These are phyloP conservation scores for Trichoderma sp. DNA, from an alignment of 2,329 filamentous ascomycete species.

Conservation along the genomic window DNA sequence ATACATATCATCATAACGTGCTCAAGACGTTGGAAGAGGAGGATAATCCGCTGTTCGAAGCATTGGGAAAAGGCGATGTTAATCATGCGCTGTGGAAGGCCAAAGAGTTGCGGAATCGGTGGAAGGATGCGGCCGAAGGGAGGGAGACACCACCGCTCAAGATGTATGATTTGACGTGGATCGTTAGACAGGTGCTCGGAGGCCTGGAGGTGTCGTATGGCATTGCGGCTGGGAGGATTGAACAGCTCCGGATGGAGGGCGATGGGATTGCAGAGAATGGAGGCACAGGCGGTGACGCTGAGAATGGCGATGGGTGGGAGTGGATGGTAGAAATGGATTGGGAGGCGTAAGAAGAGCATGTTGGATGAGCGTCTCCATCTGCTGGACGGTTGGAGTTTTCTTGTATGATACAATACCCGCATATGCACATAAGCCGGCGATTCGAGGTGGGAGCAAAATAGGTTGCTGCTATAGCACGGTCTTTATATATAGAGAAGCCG, in stretches of 20 bases:
- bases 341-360: conserved; percentile 30
- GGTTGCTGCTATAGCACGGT: background rate
- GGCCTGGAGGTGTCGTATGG: conserved; percentile 61
- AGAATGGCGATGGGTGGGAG: conserved; percentile 36
- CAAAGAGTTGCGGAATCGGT: conserved; percentile 70
- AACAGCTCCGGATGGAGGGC: conserved; percentile 41
- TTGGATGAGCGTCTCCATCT: background rate
- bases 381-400: background rate
- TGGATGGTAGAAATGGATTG: conserved; percentile 47
- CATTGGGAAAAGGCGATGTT: conserved; percentile 58
- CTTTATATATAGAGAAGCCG: background rate
- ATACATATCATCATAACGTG: conserved; percentile 71
- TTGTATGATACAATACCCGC: background rate
- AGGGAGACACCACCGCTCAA: conserved; percentile 46
- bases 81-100: conserved; percentile 61
- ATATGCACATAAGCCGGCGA: background rate
- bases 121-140: conserved; percentile 66
- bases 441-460: background rate
- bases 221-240: conserved; percentile 51
- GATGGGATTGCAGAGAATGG: background rate
- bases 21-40: conserved; percentile 60
- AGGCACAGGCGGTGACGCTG: conserved; percentile 18
- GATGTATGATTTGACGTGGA: conserved; percentile 62
- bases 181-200: conserved; percentile 57
- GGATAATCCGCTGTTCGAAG: conserved; percentile 55